Percentiles rank a stretch among this genome's conserved stretches.
These are phyloP conservation scores for Mycena amicta DNA, from an alignment of 768 basidiomycete species.

Conservation along the genomic window DNA sequence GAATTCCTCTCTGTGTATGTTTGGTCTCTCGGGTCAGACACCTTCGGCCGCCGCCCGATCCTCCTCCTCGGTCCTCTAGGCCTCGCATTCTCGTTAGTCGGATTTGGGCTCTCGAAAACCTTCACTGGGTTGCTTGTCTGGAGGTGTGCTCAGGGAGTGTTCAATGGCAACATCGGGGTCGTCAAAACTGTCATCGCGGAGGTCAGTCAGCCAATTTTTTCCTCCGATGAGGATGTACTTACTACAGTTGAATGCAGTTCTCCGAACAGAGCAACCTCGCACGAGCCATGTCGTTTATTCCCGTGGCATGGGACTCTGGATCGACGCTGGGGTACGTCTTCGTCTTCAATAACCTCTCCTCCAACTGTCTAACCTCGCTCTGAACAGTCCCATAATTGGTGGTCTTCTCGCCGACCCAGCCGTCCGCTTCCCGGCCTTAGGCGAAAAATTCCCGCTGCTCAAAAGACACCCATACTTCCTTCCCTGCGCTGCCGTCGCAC, in stretches of 20 bases:
- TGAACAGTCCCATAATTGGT: constrained; percentile 32
- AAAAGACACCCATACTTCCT: constrained; percentile 38
- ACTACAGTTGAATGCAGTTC: constrained; percentile 15
- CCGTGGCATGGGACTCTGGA: constrained; percentile 10
- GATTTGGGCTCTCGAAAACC: constrained; percentile 37
- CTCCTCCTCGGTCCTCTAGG: constrained; percentile 38
- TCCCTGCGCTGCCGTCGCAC: constrained; percentile 34
- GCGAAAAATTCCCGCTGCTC: constrained; percentile 30
- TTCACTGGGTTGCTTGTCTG: constrained; percentile 29
- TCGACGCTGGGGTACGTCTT: constrained; percentile 6
- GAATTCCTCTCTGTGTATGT: constrained; percentile 37
- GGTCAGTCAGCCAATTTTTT: no score
- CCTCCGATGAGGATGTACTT: neutral
- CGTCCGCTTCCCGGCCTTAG: constrained; percentile 28
- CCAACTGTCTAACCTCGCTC: no score
- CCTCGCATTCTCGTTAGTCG: constrained; percentile 32
- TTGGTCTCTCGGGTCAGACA: constrained; percentile 40
- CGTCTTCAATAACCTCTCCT: neutral
- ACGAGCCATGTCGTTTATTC: constrained; percentile 7
- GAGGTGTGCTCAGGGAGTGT: constrained; percentile 39
- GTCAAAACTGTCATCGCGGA: neutral
- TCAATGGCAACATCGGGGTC: constrained; percentile 41
- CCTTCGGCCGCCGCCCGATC: constrained; percentile 36
- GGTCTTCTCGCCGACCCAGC: constrained; percentile 36
- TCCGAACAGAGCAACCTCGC: constrained; percentile 11